Percentiles rank a stretch among this genome's conserved stretches.
Conservation (phyloP, 371 early-diverging fungal species). For the Apophysomyces sp. region DNA sequence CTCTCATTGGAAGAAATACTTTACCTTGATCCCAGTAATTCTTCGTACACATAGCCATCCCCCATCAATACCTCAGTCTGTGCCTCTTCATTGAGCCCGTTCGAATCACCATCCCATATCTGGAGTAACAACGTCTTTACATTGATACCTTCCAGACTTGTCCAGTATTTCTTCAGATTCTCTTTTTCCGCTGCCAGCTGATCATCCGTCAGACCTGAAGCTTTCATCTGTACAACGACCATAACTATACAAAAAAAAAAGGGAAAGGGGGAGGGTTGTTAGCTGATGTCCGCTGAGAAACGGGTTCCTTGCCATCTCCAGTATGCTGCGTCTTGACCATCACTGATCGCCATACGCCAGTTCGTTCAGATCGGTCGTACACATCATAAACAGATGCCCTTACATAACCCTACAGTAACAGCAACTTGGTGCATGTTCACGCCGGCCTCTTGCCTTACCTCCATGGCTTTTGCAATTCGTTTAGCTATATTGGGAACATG, state of each 20-base stretch:
- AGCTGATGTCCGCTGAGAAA: too few relatives aligned
- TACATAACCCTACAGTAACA: conserved; percentile 38
- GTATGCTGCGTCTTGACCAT: conserved; percentile 59
- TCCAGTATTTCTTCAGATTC: conserved; percentile 34
- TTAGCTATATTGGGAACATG: conserved; percentile 59
- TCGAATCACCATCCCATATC: conserved; percentile 51
- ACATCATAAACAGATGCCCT: conserved; percentile 42
- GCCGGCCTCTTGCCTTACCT: conserved; percentile 14
- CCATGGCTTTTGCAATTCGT: conserved; percentile 51
- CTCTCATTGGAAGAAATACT: too few relatives aligned
- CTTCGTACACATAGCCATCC: conserved; percentile 62
- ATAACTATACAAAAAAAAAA: conserved; percentile 36
- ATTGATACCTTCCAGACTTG: conserved; percentile 15
- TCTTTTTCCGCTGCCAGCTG: conserved; percentile 40
- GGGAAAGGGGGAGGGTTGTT: not conserved
- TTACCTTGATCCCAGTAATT: conserved; percentile 52
- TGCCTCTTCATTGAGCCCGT: conserved; percentile 57
- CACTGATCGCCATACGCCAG: conserved; percentile 70
- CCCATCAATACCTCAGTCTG: conserved; percentile 56
- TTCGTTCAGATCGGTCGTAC: conserved; percentile 60
- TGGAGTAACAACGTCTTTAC: conserved; percentile 62
- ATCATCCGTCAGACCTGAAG: conserved; percentile 39
- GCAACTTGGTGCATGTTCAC: not conserved
- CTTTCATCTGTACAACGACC: conserved; percentile 64
- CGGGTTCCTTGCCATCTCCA: conserved; percentile 29